Percentiles rank a stretch among this genome's conserved stretches.
These are phyloP conservation scores for Microcos paniculata DNA, from an alignment of 345 rosid genomes.

Conservation along the genomic window DNA sequence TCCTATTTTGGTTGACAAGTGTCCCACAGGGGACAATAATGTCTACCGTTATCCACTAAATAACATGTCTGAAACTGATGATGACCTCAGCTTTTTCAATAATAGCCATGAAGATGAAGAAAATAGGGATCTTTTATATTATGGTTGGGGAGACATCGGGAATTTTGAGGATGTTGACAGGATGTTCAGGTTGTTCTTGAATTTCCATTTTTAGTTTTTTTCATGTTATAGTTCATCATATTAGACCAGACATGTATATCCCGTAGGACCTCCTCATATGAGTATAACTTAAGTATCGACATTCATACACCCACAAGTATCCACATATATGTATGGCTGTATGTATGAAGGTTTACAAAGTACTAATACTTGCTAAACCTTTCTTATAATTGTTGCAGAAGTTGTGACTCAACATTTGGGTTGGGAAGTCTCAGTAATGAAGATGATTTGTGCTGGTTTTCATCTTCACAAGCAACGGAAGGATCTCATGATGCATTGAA, in stretches of 20 bases:
- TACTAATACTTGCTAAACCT: not conserved
- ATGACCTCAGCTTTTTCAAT: conserved; percentile 56
- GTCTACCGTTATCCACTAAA: conserved; percentile 49
- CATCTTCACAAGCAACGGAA: conserved; percentile 51
- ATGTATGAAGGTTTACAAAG: not conserved
- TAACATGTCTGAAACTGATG: conserved; percentile 46
- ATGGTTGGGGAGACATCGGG: conserved; percentile 83
- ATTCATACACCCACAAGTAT: not conserved
- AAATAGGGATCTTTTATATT: conserved; percentile 58
- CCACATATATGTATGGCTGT: not conserved
- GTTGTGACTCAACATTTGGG: conserved; percentile 80
- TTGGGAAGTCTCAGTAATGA: conserved; percentile 63
- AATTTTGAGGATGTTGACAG: conserved; percentile 96
- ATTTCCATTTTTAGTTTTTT: not conserved
- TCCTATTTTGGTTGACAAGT: conserved; percentile 42
- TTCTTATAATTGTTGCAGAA: conserved; percentile 44
- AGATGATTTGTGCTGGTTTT: conserved; percentile 72
- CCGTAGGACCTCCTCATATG: not conserved
- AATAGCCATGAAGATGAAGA: conserved; percentile 56
- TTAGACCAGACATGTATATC: not conserved
- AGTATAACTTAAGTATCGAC: not conserved
- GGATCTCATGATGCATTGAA: conserved; percentile 48
- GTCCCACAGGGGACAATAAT: conserved; percentile 35
- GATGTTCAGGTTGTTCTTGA: conserved; percentile 67
- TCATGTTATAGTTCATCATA: not conserved